Conservation (phyloP, 2,329 filamentous ascomycete genomes). For the Tolypocladium endophyticum region DNA sequence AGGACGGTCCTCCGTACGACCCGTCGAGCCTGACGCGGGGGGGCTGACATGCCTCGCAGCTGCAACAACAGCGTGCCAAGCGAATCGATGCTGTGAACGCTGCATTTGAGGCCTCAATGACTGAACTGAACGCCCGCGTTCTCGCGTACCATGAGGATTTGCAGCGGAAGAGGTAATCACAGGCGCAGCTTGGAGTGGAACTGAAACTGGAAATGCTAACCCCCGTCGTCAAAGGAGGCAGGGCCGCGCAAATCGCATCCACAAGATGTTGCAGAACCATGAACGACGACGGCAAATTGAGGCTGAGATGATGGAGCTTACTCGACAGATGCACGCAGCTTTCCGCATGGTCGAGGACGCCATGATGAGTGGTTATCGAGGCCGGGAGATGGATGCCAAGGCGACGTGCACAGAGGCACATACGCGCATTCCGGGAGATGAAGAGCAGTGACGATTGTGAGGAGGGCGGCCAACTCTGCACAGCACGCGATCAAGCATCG, state of each 20-base stretch:
- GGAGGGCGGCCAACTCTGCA: not conserved
- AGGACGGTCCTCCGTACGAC: not conserved
- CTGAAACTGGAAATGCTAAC: not conserved
- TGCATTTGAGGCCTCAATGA: constrained; percentile 13
- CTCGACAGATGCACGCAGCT: constrained; percentile 6
- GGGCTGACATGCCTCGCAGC: constrained; percentile 7
- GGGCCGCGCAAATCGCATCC: not conserved
- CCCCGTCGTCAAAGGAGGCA: not conserved
- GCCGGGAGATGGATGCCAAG: constrained; percentile 14
- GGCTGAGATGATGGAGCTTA: constrained; percentile 12
- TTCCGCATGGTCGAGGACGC: constrained; percentile 15
- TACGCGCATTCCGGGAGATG: not conserved
- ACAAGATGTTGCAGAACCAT: constrained; percentile 29
- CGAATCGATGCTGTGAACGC: constrained; percentile 11
- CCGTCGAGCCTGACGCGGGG: not conserved
- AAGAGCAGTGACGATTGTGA: not conserved
- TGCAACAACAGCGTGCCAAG: constrained; percentile 18
- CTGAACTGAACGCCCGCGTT: constrained; percentile 12
- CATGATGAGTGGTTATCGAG: constrained; percentile 17
- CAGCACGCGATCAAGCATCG: not conserved
- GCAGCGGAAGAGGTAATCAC: constrained; percentile 3
- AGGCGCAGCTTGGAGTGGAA: not conserved
- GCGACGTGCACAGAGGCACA: not conserved
- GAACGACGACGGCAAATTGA: constrained; percentile 17
- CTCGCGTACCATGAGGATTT: constrained; percentile 11